Base-by-base conservation (phyloP, 2,329 filamentous ascomycete species). In the Arthrobotrys megalospora region DNA sequence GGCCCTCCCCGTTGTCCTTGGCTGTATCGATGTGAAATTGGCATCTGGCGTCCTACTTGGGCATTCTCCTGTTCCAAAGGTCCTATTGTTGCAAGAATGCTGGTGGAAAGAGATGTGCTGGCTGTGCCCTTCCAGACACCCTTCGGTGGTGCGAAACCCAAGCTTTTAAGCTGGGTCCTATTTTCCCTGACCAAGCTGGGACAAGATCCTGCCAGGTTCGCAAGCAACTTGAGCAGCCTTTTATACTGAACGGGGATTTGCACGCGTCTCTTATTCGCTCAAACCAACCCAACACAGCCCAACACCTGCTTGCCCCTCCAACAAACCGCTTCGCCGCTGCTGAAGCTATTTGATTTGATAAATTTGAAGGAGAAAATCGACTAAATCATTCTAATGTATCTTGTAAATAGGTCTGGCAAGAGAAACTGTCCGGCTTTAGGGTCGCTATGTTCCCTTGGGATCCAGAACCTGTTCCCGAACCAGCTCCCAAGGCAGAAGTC, bases 361-460 rank as follows among this genome's bases (percentile, higher is more conserved):
- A 11, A 10, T 55, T 43, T 47, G 32, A 63, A 28, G 28, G 28
- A 41, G 21, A 21, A 55, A 19, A 36, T 34, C 47, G 52, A 36
- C 60, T 48, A 64, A 64, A 43, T 1, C 1, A 6, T 64, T 1
- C 32, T 48, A n/a, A 28, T 24, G 32, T 34, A 36, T 34, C 34
- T 69, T 58, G 34, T 50, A 67, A 43, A 79, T 83, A 98, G 94
- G 93, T 91, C 86, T 99, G 96, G 96, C 94, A 98, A 87, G 88
- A 91, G 82, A 97, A 96, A 85, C 88, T 99, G 41, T 92, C 94
- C 0, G 90, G 90, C 81, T 90, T 96, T 80, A 90, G 92, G 81
- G 91, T 98, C 79, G 96, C 96, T 76, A 87, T 89, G 72, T 97
- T 98, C 84, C 95, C 96, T 10, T 99, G 96, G 96, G 96, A 99